These are phyloP conservation scores for Boletus reticulatus DNA, from an alignment of 768 basidiomycete genomes.

Conservation along the genomic window DNA sequence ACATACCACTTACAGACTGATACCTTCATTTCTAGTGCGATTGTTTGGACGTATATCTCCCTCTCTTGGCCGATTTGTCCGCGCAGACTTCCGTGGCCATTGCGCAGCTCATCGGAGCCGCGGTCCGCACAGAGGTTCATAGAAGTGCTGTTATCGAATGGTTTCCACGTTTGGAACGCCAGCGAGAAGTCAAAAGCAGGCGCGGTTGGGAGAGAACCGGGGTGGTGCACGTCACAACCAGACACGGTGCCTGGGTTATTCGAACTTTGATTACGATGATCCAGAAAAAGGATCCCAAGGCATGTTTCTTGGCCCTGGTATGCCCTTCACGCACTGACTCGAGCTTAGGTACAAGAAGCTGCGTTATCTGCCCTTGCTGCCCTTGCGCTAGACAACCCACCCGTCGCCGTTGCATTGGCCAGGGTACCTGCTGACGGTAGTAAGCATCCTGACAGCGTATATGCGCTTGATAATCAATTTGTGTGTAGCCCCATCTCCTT, in stretches of 20 bases:
- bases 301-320: conserved; percentile 8
- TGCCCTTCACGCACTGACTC: neutral
- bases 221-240: conserved; percentile 35
- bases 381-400: conserved; percentile 59
- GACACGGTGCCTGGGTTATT: conserved; percentile 60
- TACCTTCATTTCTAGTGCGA: conserved; percentile 40
- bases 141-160: conserved; percentile 56
- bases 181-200: conserved; percentile 52
- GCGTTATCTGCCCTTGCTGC: conserved; percentile 62
- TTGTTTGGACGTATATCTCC: conserved; percentile 64
- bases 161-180: conserved; percentile 57
- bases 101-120: conserved; percentile 55
- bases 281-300: conserved; percentile 54
- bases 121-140: conserved; percentile 49
- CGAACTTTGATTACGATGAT: conserved; percentile 49
- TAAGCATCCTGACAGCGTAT: conserved; percentile 21
- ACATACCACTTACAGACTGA: neutral
- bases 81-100: conserved; percentile 46
- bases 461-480: conserved; percentile 5
- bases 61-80: conserved; percentile 50
- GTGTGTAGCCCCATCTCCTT: conserved; percentile 11
- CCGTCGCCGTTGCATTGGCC: conserved; percentile 48
- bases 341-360: conserved; percentile 60
- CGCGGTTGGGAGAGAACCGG: conserved; percentile 75
- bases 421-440: conserved; percentile 44